A percentile compares a stretch with the other conserved stretches of the same genome.
These are phyloP conservation scores for Lodderomyces pseudojiufengensis DNA, from an alignment of 1,139 yeast species.

Conservation along the genomic window DNA sequence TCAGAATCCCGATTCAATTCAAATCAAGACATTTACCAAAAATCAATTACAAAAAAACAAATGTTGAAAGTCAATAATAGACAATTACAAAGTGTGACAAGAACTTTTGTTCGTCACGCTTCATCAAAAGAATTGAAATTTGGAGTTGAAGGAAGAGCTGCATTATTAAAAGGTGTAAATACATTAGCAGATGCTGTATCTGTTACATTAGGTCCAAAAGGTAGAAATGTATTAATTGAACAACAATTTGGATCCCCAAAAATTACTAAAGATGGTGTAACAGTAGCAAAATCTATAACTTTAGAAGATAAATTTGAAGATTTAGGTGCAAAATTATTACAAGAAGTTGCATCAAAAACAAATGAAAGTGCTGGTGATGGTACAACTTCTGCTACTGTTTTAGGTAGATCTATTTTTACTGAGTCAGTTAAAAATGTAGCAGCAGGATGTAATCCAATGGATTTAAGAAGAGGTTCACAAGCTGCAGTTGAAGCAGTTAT, in stretches of 20 bases:
- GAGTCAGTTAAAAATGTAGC: constrained; percentile 98
- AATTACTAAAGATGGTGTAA: constrained; percentile 99
- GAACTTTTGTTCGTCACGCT: constrained; percentile 51
- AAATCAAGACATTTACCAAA: too few relatives aligned
- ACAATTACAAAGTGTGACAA: constrained; percentile 37
- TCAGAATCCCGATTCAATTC: constrained; percentile 20
- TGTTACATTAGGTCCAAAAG: constrained; percentile 97
- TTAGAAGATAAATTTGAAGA: constrained; percentile 93
- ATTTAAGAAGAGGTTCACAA: constrained; percentile 96
- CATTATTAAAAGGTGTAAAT: constrained; percentile 92
- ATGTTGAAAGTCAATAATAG: constrained; percentile 60
- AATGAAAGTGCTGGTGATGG: constrained; percentile 99
- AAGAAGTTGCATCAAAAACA: constrained; percentile 97
- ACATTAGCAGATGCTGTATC: constrained; percentile 96
- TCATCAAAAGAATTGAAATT: constrained; percentile 95
- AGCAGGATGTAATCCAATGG: constrained; percentile 99
- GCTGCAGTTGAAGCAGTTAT: constrained; percentile 98
- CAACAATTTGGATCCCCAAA: constrained; percentile 97
- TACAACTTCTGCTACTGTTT: constrained; percentile 96
- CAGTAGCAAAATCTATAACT: constrained; percentile 88
- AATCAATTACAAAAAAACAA: too few relatives aligned
- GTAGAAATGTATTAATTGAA: constrained; percentile 95
- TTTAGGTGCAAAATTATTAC: constrained; percentile 92
- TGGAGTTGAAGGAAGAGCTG: constrained; percentile 99
- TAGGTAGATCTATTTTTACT: constrained; percentile 95